Percentiles rank a stretch among this genome's conserved stretches.
These are phyloP conservation scores for Oenanthe javanica DNA, from an alignment of 140 eudicot species.

Conservation along the genomic window DNA sequence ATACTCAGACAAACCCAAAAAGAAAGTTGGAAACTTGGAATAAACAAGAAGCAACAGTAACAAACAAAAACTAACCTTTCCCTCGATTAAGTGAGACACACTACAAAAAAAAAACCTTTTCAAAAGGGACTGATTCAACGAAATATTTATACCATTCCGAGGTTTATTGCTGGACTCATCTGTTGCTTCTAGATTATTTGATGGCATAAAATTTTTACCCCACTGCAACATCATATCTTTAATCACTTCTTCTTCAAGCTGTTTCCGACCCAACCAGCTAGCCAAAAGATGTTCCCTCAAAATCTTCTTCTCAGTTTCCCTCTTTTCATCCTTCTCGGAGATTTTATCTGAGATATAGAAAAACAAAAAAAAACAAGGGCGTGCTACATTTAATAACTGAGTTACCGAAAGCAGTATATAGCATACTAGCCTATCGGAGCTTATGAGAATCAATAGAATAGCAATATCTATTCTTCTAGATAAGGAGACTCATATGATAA, in stretches of 20 bases:
- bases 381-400: no score
- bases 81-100: not conserved
- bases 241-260: not conserved
- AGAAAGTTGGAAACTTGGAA: no score
- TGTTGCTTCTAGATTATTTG: not conserved
- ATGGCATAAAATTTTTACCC: not conserved
- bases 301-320: not conserved
- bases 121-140: not conserved
- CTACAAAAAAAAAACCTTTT: not conserved
- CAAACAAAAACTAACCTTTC: no score
- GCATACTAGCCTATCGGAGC: not conserved
- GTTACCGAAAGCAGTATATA: no score
- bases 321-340: not conserved
- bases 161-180: not conserved
- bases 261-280: not conserved
- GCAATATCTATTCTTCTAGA: not conserved
- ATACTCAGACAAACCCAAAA: no score
- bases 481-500: no score
- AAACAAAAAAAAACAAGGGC: not conserved
- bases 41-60: not conserved
- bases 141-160: not conserved
- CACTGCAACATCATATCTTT: not conserved
- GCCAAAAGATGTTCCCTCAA: not conserved
- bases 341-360: not conserved
- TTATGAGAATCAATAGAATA: not conserved